phyloP scores from a whole-genome alignment of 2,329 filamentous ascomycete genomes.

The Tolypocladium tropicale region DNA sequence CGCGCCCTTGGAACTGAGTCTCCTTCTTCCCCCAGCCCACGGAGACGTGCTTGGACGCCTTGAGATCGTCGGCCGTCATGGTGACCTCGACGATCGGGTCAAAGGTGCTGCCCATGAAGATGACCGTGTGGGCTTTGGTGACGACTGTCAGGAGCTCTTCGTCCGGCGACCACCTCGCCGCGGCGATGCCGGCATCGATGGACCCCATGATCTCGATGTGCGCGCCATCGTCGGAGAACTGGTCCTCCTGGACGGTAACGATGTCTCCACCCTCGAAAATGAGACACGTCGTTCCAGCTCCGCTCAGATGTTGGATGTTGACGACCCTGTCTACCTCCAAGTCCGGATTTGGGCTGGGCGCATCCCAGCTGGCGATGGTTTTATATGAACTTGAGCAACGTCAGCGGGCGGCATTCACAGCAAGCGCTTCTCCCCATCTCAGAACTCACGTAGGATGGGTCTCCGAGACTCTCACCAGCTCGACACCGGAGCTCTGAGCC shows the following conservation, averaged over 20 bases:
- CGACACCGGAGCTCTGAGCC: slow-evolving; percentile 57
- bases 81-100: slow-evolving; percentile 69
- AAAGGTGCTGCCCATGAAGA: slow-evolving; percentile 90
- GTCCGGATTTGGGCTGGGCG: slow-evolving; percentile 68
- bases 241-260: slow-evolving; percentile 63
- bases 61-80: slow-evolving; percentile 67
- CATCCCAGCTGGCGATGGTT: slow-evolving; percentile 77
- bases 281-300: slow-evolving; percentile 67
- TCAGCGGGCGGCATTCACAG: not conserved
- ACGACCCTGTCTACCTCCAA: slow-evolving; percentile 66
- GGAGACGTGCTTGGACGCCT: slow-evolving; percentile 85
- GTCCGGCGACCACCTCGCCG: slow-evolving; percentile 88
- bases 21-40: slow-evolving; percentile 98
- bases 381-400: slow-evolving; percentile 14
- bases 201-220: slow-evolving; percentile 93
- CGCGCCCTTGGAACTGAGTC: slow-evolving; percentile 91
- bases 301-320: slow-evolving; percentile 75
- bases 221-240: slow-evolving; percentile 44
- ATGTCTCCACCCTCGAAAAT: slow-evolving; percentile 89
- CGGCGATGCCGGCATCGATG: slow-evolving; percentile 82
- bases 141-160: slow-evolving; percentile 81
- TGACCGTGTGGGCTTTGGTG: slow-evolving; percentile 66
- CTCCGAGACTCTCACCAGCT: slow-evolving; percentile 50
- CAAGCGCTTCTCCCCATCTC: not conserved
- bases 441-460: slow-evolving; percentile 20